A percentile compares a stretch with the other conserved stretches of the same genome.
These are phyloP conservation scores for Colletotrichum truncatum DNA, from an alignment of 2,329 filamentous ascomycete genomes.

Conservation along the genomic window DNA sequence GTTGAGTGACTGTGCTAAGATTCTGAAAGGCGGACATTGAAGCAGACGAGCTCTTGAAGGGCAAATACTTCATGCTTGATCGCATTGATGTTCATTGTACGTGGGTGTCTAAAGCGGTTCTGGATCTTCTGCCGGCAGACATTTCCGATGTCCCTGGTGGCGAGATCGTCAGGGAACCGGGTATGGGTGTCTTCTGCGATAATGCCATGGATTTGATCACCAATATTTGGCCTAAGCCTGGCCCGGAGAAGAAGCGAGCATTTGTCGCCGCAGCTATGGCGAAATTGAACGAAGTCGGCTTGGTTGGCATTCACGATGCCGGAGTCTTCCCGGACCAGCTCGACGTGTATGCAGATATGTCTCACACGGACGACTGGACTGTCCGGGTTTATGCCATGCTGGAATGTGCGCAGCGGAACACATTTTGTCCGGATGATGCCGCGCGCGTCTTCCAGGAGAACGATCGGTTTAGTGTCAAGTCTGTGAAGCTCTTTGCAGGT, in stretches of 20 bases:
- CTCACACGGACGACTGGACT: slow-evolving; percentile 60
- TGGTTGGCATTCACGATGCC: slow-evolving; percentile 76
- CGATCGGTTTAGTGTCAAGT: slow-evolving; percentile 65
- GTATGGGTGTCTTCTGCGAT: slow-evolving; percentile 76
- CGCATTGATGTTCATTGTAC: slow-evolving; percentile 76
- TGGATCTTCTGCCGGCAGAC: slow-evolving; percentile 65
- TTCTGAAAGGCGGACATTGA: slow-evolving; percentile 55
- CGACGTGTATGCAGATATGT: slow-evolving; percentile 62
- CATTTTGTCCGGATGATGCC: slow-evolving; percentile 65
- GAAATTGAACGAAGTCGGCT: slow-evolving; percentile 69
- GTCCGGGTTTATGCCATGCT: slow-evolving; percentile 75
- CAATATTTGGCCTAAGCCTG: slow-evolving; percentile 65
- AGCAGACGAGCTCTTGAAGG: slow-evolving; percentile 58
- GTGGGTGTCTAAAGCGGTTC: slow-evolving; percentile 73
- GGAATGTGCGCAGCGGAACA: slow-evolving; percentile 71
- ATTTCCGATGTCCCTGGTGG: slow-evolving; percentile 67
- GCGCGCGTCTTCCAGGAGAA: slow-evolving; percentile 52
- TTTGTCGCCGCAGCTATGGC: slow-evolving; percentile 69
- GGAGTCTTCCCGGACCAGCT: slow-evolving; percentile 66
- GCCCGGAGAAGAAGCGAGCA: slow-evolving; percentile 57
- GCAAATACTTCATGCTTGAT: slow-evolving; percentile 74
- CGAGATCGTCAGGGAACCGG: slow-evolving; percentile 68
- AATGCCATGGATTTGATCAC: slow-evolving; percentile 74
- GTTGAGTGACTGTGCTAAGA: not conserved
- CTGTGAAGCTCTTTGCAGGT: slow-evolving; percentile 77